These are phyloP conservation scores for Diaporthe eres DNA, from an alignment of 2,329 filamentous ascomycete species.

Conservation along the genomic window DNA sequence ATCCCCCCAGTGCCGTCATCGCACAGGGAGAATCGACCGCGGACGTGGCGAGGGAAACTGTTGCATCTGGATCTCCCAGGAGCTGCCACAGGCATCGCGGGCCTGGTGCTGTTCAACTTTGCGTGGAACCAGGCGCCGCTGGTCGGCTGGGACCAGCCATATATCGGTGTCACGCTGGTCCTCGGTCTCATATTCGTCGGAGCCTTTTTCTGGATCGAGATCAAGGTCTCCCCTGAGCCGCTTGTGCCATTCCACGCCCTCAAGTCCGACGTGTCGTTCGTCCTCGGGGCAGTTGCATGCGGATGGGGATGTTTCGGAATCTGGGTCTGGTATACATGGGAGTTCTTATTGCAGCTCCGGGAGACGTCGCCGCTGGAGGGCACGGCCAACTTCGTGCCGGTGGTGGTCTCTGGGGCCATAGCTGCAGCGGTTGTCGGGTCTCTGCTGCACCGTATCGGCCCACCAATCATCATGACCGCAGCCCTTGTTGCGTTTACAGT, in stretches of 20 bases:
- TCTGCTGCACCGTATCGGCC: conserved; percentile 50
- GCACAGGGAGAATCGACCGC: conserved; percentile 15
- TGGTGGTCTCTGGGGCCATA: conserved; percentile 46
- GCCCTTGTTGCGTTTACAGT: conserved; percentile 45
- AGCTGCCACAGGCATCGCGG: conserved; percentile 57
- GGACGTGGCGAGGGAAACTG: conserved; percentile 31
- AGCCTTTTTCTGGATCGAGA: conserved; percentile 66
- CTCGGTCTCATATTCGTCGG: conserved; percentile 64
- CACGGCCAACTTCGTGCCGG: conserved; percentile 48
- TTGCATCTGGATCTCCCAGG: conserved; percentile 47
- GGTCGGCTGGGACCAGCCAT: conserved; percentile 64
- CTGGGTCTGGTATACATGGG: conserved; percentile 65
- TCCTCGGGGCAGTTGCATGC: conserved; percentile 66
- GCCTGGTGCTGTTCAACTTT: conserved; percentile 69
- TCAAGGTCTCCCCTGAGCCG: conserved; percentile 60
- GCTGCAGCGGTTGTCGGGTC: conserved; percentile 51
- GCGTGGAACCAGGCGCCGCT: conserved; percentile 71
- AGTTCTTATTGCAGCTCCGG: conserved; percentile 61
- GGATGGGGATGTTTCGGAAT: conserved; percentile 69
- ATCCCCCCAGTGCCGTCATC: conserved; percentile 43
- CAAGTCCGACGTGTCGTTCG: conserved; percentile 64
- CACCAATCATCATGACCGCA: conserved; percentile 44
- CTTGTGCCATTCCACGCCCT: conserved; percentile 69
- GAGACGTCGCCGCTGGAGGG: conserved; percentile 45
- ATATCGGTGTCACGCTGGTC: conserved; percentile 65